Conservation (phyloP, 2,329 filamentous ascomycete species). For the Aspergillus texensis region DNA sequence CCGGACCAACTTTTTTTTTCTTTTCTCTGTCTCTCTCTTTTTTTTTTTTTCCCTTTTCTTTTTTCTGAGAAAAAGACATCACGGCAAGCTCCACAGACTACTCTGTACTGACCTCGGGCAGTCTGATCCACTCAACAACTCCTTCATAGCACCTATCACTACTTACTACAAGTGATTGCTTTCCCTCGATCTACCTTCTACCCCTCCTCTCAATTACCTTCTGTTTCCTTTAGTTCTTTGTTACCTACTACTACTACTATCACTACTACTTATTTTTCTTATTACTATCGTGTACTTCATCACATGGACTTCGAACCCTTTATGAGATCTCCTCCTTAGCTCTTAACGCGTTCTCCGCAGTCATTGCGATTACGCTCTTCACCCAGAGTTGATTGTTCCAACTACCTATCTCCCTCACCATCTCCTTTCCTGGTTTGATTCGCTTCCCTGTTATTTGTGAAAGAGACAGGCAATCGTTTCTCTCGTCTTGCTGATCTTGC, state of each 20-base stretch:
- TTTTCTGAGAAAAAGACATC: constrained; percentile 6
- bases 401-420: not conserved
- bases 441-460: not conserved
- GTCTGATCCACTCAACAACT: constrained; percentile 25
- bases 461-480: not conserved
- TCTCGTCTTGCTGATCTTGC: not conserved
- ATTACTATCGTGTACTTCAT: constrained; percentile 8
- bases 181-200: constrained; percentile 2
- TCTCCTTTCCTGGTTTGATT: not conserved
- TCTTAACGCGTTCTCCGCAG: constrained; percentile 14
- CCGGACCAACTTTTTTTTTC: constrained; percentile 6
- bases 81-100: constrained; percentile 20
- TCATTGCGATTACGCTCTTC: constrained; percentile 13
- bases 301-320: not conserved
- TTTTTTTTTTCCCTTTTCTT: not conserved
- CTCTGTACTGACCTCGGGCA: constrained; percentile 23
- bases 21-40: not conserved
- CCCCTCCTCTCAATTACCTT: constrained; percentile 1
- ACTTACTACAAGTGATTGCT: constrained; percentile 8
- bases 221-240: constrained; percentile 13
- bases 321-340: constrained; percentile 12
- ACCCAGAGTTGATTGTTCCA: not conserved
- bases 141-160: constrained; percentile 11
- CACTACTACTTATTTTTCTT: constrained; percentile 7
- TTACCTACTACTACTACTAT: constrained; percentile 14